Percentiles rank a stretch among this genome's conserved stretches.
phyloP scores from a whole-genome alignment of 2,329 filamentous ascomycete species.

The Colletotrichum agaves region DNA sequence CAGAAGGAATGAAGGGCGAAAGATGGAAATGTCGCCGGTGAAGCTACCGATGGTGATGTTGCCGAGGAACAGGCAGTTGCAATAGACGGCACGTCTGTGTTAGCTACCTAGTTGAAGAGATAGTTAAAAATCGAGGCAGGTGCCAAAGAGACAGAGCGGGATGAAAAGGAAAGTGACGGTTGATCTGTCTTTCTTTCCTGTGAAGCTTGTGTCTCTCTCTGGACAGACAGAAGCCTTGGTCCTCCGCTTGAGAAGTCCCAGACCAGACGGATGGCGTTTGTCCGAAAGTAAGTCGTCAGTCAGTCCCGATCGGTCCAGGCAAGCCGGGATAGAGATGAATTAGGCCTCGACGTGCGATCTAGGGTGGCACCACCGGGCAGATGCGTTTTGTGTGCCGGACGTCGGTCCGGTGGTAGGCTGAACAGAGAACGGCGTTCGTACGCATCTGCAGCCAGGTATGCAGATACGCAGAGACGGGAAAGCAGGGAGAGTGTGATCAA shows the following conservation, averaged over 20 bases:
- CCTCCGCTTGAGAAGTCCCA: not conserved
- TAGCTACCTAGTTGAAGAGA: not conserved
- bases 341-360: conserved; percentile 14
- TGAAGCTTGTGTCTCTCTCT: not conserved
- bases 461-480: not conserved
- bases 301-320: not conserved
- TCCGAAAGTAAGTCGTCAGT: conserved; percentile 4
- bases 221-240: not conserved
- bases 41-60: conserved; percentile 1
- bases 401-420: conserved; percentile 19
- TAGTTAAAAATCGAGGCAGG: not conserved
- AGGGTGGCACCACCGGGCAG: conserved; percentile 25
- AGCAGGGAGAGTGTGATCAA: conserved; percentile 20
- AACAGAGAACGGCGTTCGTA: not conserved
- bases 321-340: not conserved
- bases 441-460: not conserved
- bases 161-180: not conserved
- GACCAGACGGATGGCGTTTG: conserved; percentile 28
- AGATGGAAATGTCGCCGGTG: not conserved
- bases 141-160: not conserved
- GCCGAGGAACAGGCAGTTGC: conserved; percentile 10
- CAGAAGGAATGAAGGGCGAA: not conserved
- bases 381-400: conserved; percentile 26
- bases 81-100: not conserved
- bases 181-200: not conserved